phyloP scores from a whole-genome alignment of 768 basidiomycete genomes.

The Mycena floridula region DNA sequence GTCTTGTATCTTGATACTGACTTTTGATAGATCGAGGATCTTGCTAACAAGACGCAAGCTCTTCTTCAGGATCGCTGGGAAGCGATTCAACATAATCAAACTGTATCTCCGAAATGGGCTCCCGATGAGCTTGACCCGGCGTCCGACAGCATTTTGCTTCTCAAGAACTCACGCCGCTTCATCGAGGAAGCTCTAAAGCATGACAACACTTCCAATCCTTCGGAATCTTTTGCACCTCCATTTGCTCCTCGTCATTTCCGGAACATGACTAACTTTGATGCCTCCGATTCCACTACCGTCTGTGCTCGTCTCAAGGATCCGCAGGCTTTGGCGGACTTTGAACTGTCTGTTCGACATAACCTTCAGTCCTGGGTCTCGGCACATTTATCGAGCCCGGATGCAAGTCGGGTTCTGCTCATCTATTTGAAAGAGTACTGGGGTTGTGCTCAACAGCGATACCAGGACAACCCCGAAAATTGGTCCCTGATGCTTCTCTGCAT shows the following conservation, averaged over 20 bases:
- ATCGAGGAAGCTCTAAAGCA: no score
- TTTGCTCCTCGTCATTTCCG: no score
- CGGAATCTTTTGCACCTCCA: no score
- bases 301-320: no score
- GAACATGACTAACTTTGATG: no score
- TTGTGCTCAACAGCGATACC: conserved; percentile 19
- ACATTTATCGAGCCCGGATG: conserved; percentile 15
- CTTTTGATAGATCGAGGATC: conserved; percentile 13
- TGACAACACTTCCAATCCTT: no score
- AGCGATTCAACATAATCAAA: conserved; percentile 19
- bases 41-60: conserved; percentile 11
- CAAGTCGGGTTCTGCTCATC: conserved; percentile 15
- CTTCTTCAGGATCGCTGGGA: conserved; percentile 29
- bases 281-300: conserved; percentile 3
- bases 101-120: conserved; percentile 19
- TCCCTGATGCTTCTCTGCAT: conserved; percentile 40
- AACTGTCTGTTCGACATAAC: conserved; percentile 20
- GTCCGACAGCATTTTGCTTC: conserved; percentile 25
- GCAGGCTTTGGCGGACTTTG: conserved; percentile 31
- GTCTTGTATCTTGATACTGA: conserved; percentile 22
- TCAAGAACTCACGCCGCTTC: conserved; percentile 16
- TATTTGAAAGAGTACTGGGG: conserved; percentile 19
- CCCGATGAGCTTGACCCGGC: conserved; percentile 18
- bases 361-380: conserved; percentile 26
- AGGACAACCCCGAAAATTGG: conserved; percentile 27